phyloP scores from a whole-genome alignment of 2,329 filamentous ascomycete species.

The Stagonosporopsis tanaceti region DNA sequence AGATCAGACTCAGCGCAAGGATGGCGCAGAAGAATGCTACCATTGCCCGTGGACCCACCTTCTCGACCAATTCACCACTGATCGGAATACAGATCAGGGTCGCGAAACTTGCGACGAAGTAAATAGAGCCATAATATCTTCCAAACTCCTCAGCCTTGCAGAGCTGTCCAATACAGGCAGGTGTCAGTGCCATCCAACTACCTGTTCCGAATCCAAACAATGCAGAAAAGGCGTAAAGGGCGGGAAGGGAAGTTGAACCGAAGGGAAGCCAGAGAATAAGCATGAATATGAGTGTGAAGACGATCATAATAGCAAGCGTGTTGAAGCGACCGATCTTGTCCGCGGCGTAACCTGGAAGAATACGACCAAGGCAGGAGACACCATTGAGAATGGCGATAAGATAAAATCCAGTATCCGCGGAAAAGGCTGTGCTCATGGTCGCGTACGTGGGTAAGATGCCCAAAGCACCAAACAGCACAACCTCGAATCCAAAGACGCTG shows the following conservation, averaged over 20 bases:
- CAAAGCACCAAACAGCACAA: constrained; percentile 52
- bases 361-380: constrained; percentile 51
- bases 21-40: constrained; percentile 47
- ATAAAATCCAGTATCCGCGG: constrained; percentile 45
- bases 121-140: constrained; percentile 60
- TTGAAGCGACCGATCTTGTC: constrained; percentile 55
- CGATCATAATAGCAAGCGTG: constrained; percentile 47
- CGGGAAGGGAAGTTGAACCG: constrained; percentile 39
- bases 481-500: constrained; percentile 47
- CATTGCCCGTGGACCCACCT: constrained; percentile 44
- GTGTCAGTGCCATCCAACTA: constrained; percentile 54
- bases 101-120: constrained; percentile 48
- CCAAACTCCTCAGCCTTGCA: constrained; percentile 58
- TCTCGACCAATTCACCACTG: constrained; percentile 46
- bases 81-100: constrained; percentile 48
- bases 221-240: constrained; percentile 51
- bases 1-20: constrained; percentile 40
- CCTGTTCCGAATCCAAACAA: constrained; percentile 60
- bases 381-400: constrained; percentile 53
- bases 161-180: constrained; percentile 58
- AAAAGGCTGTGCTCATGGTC: constrained; percentile 47
- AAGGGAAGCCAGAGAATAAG: constrained; percentile 48
- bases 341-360: constrained; percentile 51
- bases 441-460: constrained; percentile 53
- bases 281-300: constrained; percentile 47